Conservation (phyloP, 441 rosid genomes). For the Capsella rubella region DNA sequence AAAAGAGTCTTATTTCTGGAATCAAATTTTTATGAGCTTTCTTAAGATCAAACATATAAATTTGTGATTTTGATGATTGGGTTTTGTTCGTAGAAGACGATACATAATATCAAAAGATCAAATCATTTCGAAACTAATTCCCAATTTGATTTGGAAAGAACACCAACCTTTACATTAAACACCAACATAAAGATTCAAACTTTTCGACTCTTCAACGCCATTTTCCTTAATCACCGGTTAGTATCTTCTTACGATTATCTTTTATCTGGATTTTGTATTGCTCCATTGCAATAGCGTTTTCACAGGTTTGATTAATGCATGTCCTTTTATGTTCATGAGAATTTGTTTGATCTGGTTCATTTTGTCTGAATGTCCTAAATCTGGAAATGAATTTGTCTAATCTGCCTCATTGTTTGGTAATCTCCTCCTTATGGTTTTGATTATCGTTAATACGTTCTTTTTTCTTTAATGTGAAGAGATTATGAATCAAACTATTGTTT, state of each 20-base stretch:
- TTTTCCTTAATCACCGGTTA: slow-evolving; percentile 10
- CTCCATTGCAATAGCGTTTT: too few relatives aligned
- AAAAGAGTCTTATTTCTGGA: slow-evolving; percentile 27
- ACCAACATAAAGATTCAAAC: slow-evolving; percentile 23
- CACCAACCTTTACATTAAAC: slow-evolving; percentile 16
- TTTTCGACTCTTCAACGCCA: slow-evolving; percentile 22
- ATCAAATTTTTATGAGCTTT: slow-evolving; percentile 4
- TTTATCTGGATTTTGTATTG: too few relatives aligned
- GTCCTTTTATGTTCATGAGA: neutral
- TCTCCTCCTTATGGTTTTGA: slow-evolving; percentile 1
- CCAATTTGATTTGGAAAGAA: slow-evolving; percentile 28
- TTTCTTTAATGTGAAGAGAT: neutral
- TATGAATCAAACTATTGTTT: neutral
- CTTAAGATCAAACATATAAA: slow-evolving; percentile 19
- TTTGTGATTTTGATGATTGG: neutral
- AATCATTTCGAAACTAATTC: neutral
- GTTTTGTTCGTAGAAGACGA: neutral
- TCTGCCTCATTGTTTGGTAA: neutral
- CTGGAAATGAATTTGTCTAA: neutral
- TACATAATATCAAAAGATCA: too few relatives aligned
- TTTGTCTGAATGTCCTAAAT: slow-evolving; percentile 1
- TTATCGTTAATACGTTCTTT: neutral
- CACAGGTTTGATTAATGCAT: neutral
- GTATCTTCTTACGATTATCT: slow-evolving; percentile 8
- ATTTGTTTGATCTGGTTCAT: neutral